phyloP scores from a whole-genome alignment of 148 eudicot species.

The Salicornia ramosissima region DNA sequence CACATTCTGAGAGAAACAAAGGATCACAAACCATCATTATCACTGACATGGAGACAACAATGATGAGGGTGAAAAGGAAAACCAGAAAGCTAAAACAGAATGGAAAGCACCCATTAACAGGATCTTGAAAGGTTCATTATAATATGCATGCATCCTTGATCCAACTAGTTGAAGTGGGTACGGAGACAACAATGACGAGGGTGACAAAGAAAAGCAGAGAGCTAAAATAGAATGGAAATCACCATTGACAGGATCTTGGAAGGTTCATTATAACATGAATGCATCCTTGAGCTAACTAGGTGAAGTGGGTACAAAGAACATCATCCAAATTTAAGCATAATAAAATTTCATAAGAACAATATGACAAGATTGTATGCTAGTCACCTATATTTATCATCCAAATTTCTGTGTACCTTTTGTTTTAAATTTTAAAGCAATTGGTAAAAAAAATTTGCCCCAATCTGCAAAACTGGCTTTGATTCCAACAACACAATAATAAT shows the following conservation, averaged over 20 bases:
- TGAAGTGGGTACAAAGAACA: not conserved
- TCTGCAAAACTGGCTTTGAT: too few species aligned
- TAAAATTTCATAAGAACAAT: too few species aligned
- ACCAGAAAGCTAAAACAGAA: not conserved
- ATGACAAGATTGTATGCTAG: too few species aligned
- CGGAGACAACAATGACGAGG: not conserved
- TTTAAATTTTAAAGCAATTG: too few species aligned
- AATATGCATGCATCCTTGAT: not conserved
- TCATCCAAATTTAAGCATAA: not conserved
- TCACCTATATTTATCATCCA: too few species aligned
- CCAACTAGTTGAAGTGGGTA: not conserved
- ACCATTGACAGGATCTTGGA: not conserved
- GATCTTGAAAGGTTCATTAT: not conserved
- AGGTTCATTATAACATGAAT: not conserved
- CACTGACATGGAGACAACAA: not conserved
- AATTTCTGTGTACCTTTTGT: too few species aligned
- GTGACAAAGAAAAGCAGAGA: not conserved
- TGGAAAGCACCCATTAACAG: not conserved
- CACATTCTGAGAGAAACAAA: slow-evolving; percentile 53
- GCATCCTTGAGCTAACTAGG: not conserved
- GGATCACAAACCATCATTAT: not conserved
- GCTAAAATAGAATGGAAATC: not conserved
- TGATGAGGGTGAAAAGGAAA: not conserved
- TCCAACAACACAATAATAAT: too few species aligned
- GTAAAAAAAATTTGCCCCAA: too few species aligned